Evolutionary conservation across 306 rosid genomes (phyloP).

Genomic region (Benincasa hispida): DNA sequence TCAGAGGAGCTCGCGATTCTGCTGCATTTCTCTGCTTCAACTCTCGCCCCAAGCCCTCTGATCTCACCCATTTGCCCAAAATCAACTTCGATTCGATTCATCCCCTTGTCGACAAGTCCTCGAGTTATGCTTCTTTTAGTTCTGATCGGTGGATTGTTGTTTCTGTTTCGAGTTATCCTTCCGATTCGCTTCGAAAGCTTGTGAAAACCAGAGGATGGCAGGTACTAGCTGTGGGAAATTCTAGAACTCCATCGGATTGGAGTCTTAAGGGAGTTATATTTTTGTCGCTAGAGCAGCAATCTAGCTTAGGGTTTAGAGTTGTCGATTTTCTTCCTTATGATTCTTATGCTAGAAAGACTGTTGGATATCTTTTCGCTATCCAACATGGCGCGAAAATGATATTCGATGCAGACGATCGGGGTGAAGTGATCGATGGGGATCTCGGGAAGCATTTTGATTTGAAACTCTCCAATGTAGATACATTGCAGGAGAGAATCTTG

Average conservation of each 20-base stretch:
- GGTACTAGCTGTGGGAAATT: slow-evolving; percentile 65
- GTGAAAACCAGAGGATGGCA: slow-evolving; percentile 80
- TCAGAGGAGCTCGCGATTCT: slow-evolving; percentile 30
- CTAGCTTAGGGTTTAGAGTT: slow-evolving; percentile 66
- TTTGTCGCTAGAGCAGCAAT: slow-evolving; percentile 69
- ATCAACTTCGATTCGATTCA: slow-evolving; percentile 39
- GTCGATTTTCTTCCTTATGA: slow-evolving; percentile 79
- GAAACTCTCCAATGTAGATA: slow-evolving; percentile 58
- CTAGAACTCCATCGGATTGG: slow-evolving; percentile 85
- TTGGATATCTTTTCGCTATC: slow-evolving; percentile 85
- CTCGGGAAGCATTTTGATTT: slow-evolving; percentile 87
- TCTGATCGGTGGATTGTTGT: slow-evolving; percentile 77
- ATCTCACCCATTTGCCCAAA: slow-evolving; percentile 47
- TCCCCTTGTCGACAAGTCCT: slow-evolving; percentile 35
- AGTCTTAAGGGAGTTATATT: slow-evolving; percentile 71
- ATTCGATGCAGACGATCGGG: slow-evolving; percentile 82
- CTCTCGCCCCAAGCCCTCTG: slow-evolving; percentile 35
- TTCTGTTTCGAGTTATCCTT: slow-evolving; percentile 57
- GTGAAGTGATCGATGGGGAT: slow-evolving; percentile 78
- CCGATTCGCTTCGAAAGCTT: slow-evolving; percentile 46
- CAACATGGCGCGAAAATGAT: slow-evolving; percentile 92
- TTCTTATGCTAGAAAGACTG: slow-evolving; percentile 79
- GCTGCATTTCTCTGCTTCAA: slow-evolving; percentile 84
- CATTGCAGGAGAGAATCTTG: slow-evolving; percentile 67
- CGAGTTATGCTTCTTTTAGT: slow-evolving; percentile 44